Evolutionary conservation across 352 stramenopile genomes (phyloP).

Genomic region (Vaucheria bursata): DNA sequence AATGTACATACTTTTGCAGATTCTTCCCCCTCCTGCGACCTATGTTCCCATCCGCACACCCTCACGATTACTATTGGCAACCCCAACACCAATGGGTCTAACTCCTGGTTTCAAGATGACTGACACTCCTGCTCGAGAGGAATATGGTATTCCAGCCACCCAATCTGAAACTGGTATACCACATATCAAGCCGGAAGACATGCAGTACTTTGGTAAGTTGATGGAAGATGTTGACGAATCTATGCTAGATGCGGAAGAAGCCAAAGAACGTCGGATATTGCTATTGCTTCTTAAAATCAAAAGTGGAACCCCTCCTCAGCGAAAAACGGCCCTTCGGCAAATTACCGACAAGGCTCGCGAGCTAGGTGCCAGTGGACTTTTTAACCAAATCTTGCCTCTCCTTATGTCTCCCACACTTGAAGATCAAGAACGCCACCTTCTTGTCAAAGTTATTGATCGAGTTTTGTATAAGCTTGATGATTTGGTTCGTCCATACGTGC

Average conservation of each 20-base stretch:
- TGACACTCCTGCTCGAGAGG: conserved; percentile 63
- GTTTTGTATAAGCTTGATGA: conserved; percentile 98
- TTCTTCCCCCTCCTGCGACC: conserved; percentile 82
- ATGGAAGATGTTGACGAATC: conserved; percentile 58
- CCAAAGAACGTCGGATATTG: conserved; percentile 90
- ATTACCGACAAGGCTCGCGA: conserved; percentile 93
- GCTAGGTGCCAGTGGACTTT: conserved; percentile 91
- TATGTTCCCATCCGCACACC: conserved; percentile 92
- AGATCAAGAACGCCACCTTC: conserved; percentile 95
- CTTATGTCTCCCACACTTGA: conserved; percentile 96
- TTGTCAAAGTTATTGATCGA: conserved; percentile 98
- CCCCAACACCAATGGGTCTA: conserved; percentile 80
- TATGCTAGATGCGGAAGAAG: conserved; percentile 71
- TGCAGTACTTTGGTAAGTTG: conserved; percentile 57
- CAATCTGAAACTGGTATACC: conserved; percentile 71
- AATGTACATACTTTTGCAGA: no score
- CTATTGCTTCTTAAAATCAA: conserved; percentile 97
- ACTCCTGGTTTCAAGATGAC: conserved; percentile 67
- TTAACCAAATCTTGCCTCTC: conserved; percentile 98
- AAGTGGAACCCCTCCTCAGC: conserved; percentile 92
- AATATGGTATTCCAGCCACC: conserved; percentile 73
- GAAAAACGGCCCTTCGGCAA: conserved; percentile 58
- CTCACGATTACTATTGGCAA: conserved; percentile 82
- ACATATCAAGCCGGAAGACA: conserved; percentile 97
- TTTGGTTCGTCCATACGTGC: conserved; percentile 94